Evolutionary conservation across 139 green algal species (phyloP), one percentile per base, ranked within the genome.

Genomic region (Limnomonas spitsbergensis): DNA sequence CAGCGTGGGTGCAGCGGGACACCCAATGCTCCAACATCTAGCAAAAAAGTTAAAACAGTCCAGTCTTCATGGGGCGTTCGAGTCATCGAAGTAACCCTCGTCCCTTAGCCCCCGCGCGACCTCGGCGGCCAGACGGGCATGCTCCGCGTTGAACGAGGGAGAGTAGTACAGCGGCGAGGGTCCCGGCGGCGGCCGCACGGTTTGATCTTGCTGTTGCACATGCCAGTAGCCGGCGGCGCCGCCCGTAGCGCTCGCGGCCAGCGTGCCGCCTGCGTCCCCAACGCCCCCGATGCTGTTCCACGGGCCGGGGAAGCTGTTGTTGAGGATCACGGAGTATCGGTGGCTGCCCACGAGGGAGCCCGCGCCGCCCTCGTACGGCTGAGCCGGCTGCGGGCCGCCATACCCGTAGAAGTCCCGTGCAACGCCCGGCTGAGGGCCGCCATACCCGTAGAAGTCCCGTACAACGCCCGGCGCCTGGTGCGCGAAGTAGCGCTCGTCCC

Each of bases 151-250:
- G 20, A 61, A 61, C 14, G 47, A 61, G 14, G 47, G 47, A 14
- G 47, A 61, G 47, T 61, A 61, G 47, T 61, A 61, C 47, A 61
- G 47, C 20, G 47, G 47, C 47, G 47, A 61, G 47, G 47, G 47
- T 61, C 47, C 47, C 20, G 47, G 47, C 20, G 47, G 47, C 47
- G 47, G 47, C 20, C 47, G 14, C 20, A 20, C 14, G 14, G 14
- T 14, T 20, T 61, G 47, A 20, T 14, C 20, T 14, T 20, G 14
- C 20, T 14, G 47, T 20, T 61, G 47, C 14, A 29, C 14, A n/a
- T n/a, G n/a, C 47, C 47, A 61, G 47, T 61, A 61, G 14, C 47
- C 47, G 20, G 47, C 47, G 20, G 47, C 47, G 14, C 47, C 47
- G 20, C 47, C 47, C 20, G 47, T 61, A 29, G 47, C 47, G 14